phyloP scores from a whole-genome alignment of 1,284 basidiomycete genomes.

The Papiliotrema terrestris region DNA sequence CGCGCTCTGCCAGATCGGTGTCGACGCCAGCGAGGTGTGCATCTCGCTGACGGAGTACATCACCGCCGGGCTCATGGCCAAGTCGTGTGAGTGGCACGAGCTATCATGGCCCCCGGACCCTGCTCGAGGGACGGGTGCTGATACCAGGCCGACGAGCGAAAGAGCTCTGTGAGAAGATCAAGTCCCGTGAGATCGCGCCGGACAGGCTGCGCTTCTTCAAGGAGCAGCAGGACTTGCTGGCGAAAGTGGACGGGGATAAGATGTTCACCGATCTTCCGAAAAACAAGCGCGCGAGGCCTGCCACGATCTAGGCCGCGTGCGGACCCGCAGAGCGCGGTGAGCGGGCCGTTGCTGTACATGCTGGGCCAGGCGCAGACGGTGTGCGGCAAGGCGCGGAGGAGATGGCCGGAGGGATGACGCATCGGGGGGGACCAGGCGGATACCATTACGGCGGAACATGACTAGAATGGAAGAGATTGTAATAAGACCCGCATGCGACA shows the following conservation, averaged over 20 bases:
- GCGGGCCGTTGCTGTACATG: too few relatives aligned
- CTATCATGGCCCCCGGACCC: background rate
- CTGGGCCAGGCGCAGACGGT: too few relatives aligned
- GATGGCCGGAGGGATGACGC: too few relatives aligned
- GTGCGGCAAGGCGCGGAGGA: too few relatives aligned
- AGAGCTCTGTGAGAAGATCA: slow-evolving; percentile 1
- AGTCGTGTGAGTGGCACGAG: slow-evolving; percentile 6
- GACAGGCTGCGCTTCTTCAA: slow-evolving; percentile 4
- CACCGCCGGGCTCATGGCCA: slow-evolving; percentile 8
- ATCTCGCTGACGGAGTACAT: background rate
- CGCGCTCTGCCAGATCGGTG: slow-evolving; percentile 2
- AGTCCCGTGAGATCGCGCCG: background rate
- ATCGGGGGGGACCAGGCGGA: too few relatives aligned
- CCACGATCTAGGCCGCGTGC: background rate
- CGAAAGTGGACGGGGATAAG: background rate
- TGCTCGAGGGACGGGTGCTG: background rate
- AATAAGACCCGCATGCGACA: too few relatives aligned
- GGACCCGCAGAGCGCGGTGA: too few relatives aligned
- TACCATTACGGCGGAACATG: too few relatives aligned
- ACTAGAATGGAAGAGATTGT: too few relatives aligned
- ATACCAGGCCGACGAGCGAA: slow-evolving; percentile 8
- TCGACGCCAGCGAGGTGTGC: slow-evolving; percentile 6
- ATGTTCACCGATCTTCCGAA: background rate
- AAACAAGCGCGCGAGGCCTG: background rate
- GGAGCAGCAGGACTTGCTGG: slow-evolving; percentile 4